Evolutionary conservation across 108 stramenopile species (phyloP), one percentile per base, ranked within the genome.

Genomic region (Skeletonema potamos): DNA sequence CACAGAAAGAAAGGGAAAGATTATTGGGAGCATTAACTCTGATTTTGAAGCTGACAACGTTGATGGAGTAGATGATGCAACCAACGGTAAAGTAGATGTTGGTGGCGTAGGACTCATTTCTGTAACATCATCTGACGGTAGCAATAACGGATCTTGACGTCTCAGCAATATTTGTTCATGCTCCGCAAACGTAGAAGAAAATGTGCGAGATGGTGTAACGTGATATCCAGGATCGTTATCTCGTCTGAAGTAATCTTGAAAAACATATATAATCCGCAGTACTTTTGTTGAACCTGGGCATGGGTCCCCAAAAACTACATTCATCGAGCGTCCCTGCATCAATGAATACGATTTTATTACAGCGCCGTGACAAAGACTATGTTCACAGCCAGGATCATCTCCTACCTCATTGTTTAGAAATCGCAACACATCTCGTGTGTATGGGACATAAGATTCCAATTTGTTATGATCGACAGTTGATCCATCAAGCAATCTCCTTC

Each of bases 261-360:
- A 69, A 1, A 61, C 27, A 61, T 86, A 89, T 26, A 79, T 54
- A 11, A 89, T 59, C 4, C 65, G 22, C 59, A 89, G 51, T 37
- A 75, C 41, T 67, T 89, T 89, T 27, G 86, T 85, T 10, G 77
- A 81, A 27, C 89, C 86, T 0, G 89, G 86, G 57, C 86, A 89
- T n/a, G 89, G 86, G 62, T 89, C 89, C 18, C 89, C 89, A 79
- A 89, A 89, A 15, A 86, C 64, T 24, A 73, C 75, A 60, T 89
- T 89, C 88, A 89, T 86, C 10, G 72, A 30, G 6, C 44, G 65
- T 0, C 84, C 84, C 12, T 72, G 75, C 64, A 79, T 76, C 64
- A 84, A 55, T 13, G 71, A 62, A 41, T 63, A 58, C 9, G 62
- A 18, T 51, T 58, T 64, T 30, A 55, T 66, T 32, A 51, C 55